A percentile compares a stretch with the other conserved stretches of the same genome.
phyloP scores from a whole-genome alignment of 2,329 filamentous ascomycete species.

The Capronia coronata region DNA sequence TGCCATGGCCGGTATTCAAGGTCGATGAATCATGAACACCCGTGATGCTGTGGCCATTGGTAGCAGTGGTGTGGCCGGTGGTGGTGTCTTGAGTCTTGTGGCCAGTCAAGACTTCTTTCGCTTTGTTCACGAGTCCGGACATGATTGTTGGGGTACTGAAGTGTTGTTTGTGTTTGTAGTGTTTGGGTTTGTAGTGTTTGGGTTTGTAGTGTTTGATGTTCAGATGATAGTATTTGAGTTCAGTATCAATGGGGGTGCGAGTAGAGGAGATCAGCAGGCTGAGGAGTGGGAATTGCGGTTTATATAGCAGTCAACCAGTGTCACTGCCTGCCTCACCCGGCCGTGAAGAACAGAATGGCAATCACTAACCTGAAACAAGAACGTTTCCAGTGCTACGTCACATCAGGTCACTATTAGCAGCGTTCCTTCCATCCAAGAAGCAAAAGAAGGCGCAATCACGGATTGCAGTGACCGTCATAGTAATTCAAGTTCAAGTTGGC shows the following conservation, averaged over 20 bases:
- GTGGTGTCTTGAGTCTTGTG: conserved; percentile 25
- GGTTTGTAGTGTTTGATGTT: neutral
- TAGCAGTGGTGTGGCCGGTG: conserved; percentile 15
- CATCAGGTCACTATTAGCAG: neutral
- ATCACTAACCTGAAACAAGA: too few relatives aligned
- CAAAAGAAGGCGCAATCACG: neutral
- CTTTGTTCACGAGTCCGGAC: conserved; percentile 43
- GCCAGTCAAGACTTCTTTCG: conserved; percentile 42
- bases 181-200: too few relatives aligned
- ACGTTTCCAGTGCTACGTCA: neutral
- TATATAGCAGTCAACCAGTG: neutral
- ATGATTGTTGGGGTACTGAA: conserved; percentile 34
- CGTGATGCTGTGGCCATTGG: neutral
- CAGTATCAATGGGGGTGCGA: neutral
- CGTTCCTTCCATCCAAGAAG: neutral
- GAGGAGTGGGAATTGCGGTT: conserved; percentile 14
- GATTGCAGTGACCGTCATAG: neutral
- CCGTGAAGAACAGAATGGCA: neutral
- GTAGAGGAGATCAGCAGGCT: conserved; percentile 10
- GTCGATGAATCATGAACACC: conserved; percentile 22
- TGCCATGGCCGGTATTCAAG: conserved; percentile 35
- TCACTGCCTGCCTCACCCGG: neutral
- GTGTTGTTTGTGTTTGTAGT: too few relatives aligned
- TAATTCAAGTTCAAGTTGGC: neutral
- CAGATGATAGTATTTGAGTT: neutral